phyloP scores from a whole-genome alignment of 1,284 basidiomycete species.

The Ustilago trichophora region DNA sequence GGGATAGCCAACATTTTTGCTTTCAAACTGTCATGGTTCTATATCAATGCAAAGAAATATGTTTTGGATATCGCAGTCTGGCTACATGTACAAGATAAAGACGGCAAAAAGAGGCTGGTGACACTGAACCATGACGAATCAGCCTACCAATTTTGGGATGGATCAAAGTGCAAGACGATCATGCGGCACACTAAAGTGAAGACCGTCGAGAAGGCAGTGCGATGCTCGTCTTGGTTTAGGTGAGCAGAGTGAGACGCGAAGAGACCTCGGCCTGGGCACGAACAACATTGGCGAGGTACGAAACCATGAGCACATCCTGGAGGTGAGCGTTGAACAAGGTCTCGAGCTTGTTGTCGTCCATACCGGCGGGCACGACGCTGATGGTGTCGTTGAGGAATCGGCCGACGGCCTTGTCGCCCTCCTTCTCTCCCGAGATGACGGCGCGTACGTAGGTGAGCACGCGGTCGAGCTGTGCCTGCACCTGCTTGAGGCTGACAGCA shows the following conservation, averaged over 20 bases:
- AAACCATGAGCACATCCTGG: slow-evolving; percentile 91
- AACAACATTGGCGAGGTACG: slow-evolving; percentile 92
- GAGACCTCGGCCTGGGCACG: slow-evolving; percentile 93
- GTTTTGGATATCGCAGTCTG: slow-evolving; percentile 37
- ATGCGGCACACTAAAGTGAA: too few species aligned
- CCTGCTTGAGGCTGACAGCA: slow-evolving; percentile 76
- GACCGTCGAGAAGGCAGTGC: too few species aligned
- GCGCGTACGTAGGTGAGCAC: slow-evolving; percentile 86
- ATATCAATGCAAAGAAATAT: slow-evolving; percentile 7
- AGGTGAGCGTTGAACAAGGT: slow-evolving; percentile 63
- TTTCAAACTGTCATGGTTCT: not conserved
- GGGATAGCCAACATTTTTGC: too few species aligned
- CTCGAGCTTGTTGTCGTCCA: slow-evolving; percentile 58
- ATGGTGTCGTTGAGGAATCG: slow-evolving; percentile 88
- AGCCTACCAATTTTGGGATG: slow-evolving; percentile 4
- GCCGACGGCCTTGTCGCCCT: slow-evolving; percentile 87
- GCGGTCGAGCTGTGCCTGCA: slow-evolving; percentile 82
- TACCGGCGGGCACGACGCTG: slow-evolving; percentile 58
- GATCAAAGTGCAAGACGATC: not conserved
- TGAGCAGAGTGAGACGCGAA: slow-evolving; percentile 82
- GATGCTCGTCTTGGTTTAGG: slow-evolving; percentile 35
- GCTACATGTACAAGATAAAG: slow-evolving; percentile 37
- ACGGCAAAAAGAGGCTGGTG: not conserved
- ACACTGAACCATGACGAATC: not conserved
- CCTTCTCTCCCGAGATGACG: slow-evolving; percentile 79